Conservation (phyloP, 2,329 filamentous ascomycete species). For the Aspergillus sp. region DNA sequence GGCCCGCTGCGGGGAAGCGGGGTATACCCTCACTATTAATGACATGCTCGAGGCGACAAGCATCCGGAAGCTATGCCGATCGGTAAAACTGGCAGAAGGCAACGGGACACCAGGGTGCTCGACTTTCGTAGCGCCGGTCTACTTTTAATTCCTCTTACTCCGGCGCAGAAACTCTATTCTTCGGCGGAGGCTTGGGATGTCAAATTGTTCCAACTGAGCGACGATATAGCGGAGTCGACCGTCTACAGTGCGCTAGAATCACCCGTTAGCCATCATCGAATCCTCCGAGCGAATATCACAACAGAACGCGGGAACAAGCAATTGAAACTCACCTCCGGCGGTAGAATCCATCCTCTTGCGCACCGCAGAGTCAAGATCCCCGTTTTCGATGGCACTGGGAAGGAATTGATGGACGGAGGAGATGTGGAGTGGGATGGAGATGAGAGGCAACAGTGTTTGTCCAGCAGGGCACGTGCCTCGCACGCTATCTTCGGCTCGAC, state of each 20-base stretch:
- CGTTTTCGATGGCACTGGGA: neutral
- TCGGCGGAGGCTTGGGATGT: conserved; percentile 1
- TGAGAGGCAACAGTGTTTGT: neutral
- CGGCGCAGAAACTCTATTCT: neutral
- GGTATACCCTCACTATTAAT: conserved; percentile 9
- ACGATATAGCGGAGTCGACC: neutral
- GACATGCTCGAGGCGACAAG: conserved; percentile 8
- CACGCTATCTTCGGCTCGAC: conserved; percentile 1
- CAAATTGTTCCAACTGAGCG: neutral
- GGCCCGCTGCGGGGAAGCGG: conserved; percentile 11
- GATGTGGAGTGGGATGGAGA: neutral
- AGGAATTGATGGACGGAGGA: neutral
- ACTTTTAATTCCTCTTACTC: neutral
- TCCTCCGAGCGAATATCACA: neutral
- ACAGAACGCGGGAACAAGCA: neutral
- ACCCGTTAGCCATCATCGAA: neutral
- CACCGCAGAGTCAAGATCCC: neutral
- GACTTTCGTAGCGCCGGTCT: neutral
- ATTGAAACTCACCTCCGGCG: neutral
- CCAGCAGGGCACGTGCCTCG: conserved; percentile 4
- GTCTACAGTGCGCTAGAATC: neutral
- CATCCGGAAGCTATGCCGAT: conserved; percentile 1
- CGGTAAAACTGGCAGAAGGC: neutral
- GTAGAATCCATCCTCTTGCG: neutral
- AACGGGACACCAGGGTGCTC: neutral